Evolutionary conservation across 2,329 filamentous ascomycete species (phyloP), one percentile per base, ranked within the genome.

Genomic region (Monosporascus sp.): DNA sequence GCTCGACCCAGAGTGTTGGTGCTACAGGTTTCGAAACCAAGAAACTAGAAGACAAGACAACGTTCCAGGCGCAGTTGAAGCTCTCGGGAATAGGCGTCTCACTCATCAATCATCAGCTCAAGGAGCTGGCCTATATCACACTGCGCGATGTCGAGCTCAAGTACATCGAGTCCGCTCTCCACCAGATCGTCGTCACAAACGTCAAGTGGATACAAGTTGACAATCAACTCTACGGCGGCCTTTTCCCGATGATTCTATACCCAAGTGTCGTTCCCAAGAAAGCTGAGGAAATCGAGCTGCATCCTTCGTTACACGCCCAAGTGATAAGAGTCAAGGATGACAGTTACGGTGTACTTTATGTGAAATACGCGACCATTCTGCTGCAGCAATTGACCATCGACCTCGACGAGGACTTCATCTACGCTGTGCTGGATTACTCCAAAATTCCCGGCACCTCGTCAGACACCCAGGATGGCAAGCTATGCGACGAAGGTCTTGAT

Each of bases 131-230:
- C 3, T 99, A 99, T 66, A 74, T 97, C 62, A 99, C 94, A 0
- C 87, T 97, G 72, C 83, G 93, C 49, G 93, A 96, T 57, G 89
- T 97, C 26, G 87, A 94, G 62, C 74, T 99, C 59, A 91, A 92
- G 56, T 96, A 94, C 71, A 91, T 86, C 52, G 94, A 99, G 65
- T 97, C 94, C n/a, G 83, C 86, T 19, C 77, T 97, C 17, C 96
- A 96, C 66, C 94, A 99, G 71, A 97, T 91, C 1, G 73, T 97
- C 57, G 93, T 90, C 48, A 78, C 94, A 49, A 90, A 91, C 0
- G 87, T 97, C 68, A 97, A 99, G 71, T 99, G 95, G 95, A 94
- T 99, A 27, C 94, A 99, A 71, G 90, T 99, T 62, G 94, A 99
- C 72, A 99, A 99, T 64, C 94, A 99, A 71, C 83, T 99, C 16